phyloP scores from a whole-genome alignment of 495 filamentous ascomycete genomes.

The Penicillium dipodomyicola region DNA sequence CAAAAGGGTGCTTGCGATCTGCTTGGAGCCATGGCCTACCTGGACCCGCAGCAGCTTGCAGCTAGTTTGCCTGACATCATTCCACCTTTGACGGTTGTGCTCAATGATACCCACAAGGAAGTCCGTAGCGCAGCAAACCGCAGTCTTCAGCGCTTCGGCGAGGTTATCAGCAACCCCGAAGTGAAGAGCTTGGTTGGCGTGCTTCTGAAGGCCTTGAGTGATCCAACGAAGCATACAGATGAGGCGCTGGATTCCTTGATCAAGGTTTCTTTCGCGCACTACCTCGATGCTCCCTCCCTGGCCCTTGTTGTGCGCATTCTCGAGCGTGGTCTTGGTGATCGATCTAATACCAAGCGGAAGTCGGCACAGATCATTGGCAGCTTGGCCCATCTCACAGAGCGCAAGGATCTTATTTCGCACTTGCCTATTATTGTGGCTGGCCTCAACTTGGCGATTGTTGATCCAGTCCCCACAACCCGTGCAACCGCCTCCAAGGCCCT shows the following conservation, averaged over 20 bases:
- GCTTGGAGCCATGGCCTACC: constrained; percentile 95
- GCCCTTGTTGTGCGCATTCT: constrained; percentile 93
- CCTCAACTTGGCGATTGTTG: constrained; percentile 81
- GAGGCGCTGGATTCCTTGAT: constrained; percentile 90
- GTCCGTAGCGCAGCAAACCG: constrained; percentile 88
- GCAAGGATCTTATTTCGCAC: constrained; percentile 88
- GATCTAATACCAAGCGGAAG: constrained; percentile 93
- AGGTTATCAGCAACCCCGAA: constrained; percentile 97
- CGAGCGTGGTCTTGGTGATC: constrained; percentile 84
- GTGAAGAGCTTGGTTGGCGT: constrained; percentile 87
- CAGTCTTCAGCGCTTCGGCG: constrained; percentile 93
- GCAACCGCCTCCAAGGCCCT: constrained; percentile 95
- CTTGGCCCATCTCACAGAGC: constrained; percentile 92
- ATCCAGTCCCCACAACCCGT: constrained; percentile 94
- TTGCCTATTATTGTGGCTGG: constrained; percentile 91
- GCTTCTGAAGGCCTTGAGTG: constrained; percentile 91
- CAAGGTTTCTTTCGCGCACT: constrained; percentile 94
- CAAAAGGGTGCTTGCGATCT: constrained; percentile 97
- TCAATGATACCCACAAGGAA: constrained; percentile 98
- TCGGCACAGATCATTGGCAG: constrained; percentile 96
- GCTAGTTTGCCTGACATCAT: constrained; percentile 93
- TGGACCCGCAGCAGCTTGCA: constrained; percentile 91
- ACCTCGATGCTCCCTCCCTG: constrained; percentile 91
- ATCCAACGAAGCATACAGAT: constrained; percentile 96
- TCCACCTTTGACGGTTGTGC: constrained; percentile 84